These are phyloP conservation scores for Acacia crassicarpa DNA, from an alignment of 306 rosid genomes.

Conservation along the genomic window DNA sequence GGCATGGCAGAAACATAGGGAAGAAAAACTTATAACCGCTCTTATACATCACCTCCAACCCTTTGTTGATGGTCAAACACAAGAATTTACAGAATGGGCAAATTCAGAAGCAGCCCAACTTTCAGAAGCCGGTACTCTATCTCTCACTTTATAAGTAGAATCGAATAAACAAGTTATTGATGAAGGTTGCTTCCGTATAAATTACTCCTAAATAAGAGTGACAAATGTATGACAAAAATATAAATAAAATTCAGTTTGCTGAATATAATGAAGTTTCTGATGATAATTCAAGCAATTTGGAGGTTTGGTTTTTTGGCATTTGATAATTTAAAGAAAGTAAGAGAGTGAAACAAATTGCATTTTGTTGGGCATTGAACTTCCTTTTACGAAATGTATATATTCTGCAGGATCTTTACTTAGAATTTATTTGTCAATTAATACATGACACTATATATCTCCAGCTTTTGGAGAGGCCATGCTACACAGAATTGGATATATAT, in stretches of 20 bases:
- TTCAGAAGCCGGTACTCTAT: constrained; percentile 76
- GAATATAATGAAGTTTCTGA: no score
- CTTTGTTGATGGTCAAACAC: constrained; percentile 60
- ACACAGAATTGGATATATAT: constrained; percentile 92
- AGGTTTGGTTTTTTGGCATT: no score
- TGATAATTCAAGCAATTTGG: no score
- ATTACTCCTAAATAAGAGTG: no score
- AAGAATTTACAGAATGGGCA: constrained; percentile 78
- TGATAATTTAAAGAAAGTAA: no score
- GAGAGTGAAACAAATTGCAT: background rate
- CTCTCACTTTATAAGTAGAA: no score
- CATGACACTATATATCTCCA: constrained; percentile 27
- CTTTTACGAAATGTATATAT: background rate
- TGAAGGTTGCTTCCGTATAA: no score
- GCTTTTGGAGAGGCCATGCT: constrained; percentile 99
- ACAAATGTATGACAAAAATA: no score
- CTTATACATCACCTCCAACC: constrained; percentile 72
- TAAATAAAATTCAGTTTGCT: no score
- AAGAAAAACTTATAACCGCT: constrained; percentile 53
- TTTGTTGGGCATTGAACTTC: background rate
- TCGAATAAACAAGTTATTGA: no score
- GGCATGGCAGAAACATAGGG: constrained; percentile 86
- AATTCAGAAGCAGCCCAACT: constrained; percentile 70
- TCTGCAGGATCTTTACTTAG: background rate
- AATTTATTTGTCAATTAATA: constrained; percentile 10